Conservation (phyloP, 257 asterid genomes). For the Gynochthodes officinalis region DNA sequence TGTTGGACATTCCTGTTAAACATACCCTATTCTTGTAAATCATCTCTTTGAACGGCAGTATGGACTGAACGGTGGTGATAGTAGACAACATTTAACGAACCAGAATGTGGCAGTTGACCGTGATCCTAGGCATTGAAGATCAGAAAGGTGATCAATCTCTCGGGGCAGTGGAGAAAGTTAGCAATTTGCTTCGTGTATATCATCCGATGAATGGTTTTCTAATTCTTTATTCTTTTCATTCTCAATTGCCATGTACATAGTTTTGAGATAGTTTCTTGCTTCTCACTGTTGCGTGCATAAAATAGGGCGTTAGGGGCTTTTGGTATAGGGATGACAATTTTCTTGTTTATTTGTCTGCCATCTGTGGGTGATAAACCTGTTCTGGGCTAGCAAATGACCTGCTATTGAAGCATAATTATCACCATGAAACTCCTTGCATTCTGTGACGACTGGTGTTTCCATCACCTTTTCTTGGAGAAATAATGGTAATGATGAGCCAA, state of each 20-base stretch:
- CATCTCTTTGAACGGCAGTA: conserved; percentile 4
- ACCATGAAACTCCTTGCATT: neutral
- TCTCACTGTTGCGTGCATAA: neutral
- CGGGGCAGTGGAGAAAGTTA: neutral
- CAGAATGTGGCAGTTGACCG: conserved; percentile 6
- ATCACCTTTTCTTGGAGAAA: neutral
- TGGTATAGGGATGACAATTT: neutral
- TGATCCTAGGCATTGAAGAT: conserved; percentile 7
- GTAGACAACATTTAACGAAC: neutral
- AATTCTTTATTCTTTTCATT: conserved; percentile 8
- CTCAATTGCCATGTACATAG: conserved; percentile 1
- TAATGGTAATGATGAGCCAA: neutral
- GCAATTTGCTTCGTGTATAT: neutral
- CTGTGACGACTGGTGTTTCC: neutral
- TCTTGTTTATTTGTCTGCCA: neutral
- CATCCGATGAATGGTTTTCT: neutral
- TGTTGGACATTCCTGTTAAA: neutral
- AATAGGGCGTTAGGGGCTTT: neutral
- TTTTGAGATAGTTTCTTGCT: neutral
- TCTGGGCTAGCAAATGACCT: neutral
- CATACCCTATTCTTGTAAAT: neutral
- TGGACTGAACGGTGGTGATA: conserved; percentile 9
- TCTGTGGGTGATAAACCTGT: too few relatives aligned
- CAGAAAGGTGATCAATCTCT: neutral
- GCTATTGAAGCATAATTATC: too few relatives aligned